These are phyloP conservation scores for Manihot esculenta DNA, from an alignment of 441 rosid genomes.

Conservation along the genomic window DNA sequence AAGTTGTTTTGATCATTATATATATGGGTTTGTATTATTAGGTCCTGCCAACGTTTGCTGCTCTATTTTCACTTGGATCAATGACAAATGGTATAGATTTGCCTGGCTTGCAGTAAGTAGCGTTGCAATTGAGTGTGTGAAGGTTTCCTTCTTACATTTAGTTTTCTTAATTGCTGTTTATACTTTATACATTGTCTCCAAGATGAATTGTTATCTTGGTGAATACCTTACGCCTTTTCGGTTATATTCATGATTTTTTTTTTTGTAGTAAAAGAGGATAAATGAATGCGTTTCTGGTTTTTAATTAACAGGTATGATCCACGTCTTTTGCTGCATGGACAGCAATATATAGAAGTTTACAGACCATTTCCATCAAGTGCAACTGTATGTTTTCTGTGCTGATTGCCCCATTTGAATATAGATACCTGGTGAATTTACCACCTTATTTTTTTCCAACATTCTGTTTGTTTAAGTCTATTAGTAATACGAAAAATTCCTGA, in stretches of 20 bases:
- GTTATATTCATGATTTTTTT: no score
- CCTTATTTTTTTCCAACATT: no score
- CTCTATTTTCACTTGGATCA: slow-evolving; percentile 45
- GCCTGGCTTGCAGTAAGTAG: slow-evolving; percentile 72
- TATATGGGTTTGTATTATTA: slow-evolving; percentile 20
- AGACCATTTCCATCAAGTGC: slow-evolving; percentile 77
- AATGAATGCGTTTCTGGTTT: not conserved
- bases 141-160: not conserved
- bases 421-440: no score
- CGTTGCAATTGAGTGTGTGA: not conserved
- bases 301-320: slow-evolving; percentile 57
- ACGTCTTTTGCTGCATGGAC: slow-evolving; percentile 83
- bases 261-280: no score
- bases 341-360: slow-evolving; percentile 79
- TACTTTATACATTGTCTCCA: not conserved
- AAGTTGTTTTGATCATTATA: slow-evolving; percentile 3
- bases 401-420: not conserved
- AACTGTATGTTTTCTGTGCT: slow-evolving; percentile 43
- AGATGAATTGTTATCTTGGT: not conserved
- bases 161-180: not conserved
- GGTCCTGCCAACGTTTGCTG: slow-evolving; percentile 92
- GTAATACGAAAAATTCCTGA: no score
- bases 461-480: not conserved
- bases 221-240: not conserved
- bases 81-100: slow-evolving; percentile 31